Conservation (phyloP, 345 rosid species). For the Pugionium dolabratum region DNA sequence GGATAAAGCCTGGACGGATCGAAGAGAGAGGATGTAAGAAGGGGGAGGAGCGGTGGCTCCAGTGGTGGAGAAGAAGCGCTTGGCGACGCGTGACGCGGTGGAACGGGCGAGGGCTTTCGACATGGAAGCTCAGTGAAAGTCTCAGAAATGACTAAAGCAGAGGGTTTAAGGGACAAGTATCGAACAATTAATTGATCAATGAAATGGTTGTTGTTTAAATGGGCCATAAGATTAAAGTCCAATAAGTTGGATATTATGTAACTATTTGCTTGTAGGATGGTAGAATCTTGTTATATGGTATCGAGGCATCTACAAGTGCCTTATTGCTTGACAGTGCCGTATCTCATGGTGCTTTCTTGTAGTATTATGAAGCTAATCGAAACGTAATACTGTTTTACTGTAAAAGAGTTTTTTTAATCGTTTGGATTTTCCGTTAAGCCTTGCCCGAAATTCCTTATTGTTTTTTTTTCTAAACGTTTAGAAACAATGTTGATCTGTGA, state of each 20-base stretch:
- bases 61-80: slow-evolving; percentile 31
- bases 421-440: too few relatives aligned
- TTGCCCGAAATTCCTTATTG: too few relatives aligned
- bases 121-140: slow-evolving; percentile 26
- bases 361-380: too few relatives aligned
- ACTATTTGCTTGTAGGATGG: too few relatives aligned
- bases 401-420: too few relatives aligned
- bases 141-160: background rate
- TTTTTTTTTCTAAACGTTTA: too few relatives aligned
- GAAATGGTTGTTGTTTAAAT: background rate
- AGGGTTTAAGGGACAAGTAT: slow-evolving; percentile 5
- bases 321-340: too few relatives aligned
- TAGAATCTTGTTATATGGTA: too few relatives aligned
- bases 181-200: background rate
- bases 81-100: slow-evolving; percentile 23
- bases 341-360: too few relatives aligned
- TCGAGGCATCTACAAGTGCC: too few relatives aligned
- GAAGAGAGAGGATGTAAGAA: slow-evolving; percentile 23
- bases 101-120: slow-evolving; percentile 32
- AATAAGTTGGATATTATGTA: background rate
- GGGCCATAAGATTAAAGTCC: background rate
- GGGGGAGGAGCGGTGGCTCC: slow-evolving; percentile 22
- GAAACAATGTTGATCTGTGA: too few relatives aligned
- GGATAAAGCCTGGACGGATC: slow-evolving; percentile 1
- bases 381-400: too few relatives aligned